Base-by-base conservation (phyloP, 345 rosid genomes). In the Trapa incisa region DNA sequence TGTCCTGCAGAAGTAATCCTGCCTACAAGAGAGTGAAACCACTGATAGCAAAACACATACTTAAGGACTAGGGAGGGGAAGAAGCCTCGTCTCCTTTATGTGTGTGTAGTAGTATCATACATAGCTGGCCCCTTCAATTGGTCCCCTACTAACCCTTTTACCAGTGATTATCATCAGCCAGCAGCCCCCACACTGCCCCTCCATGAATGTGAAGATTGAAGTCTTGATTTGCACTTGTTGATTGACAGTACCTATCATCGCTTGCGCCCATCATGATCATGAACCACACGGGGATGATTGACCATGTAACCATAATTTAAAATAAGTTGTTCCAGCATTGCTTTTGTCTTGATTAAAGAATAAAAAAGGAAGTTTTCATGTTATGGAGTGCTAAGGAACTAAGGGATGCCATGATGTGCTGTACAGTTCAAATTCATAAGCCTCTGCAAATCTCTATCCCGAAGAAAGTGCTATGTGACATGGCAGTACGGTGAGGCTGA, bases 51-150 rank as follows among this genome's bases (percentile, higher is more conserved):
- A 45, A 45, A 7, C 2, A 13, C 11, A 7, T 7, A 45, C 48
- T 45, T 41, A 11, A 45, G n/a, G 58, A 53, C 32, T n/a, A 17
- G 22, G 58, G 58, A 17, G 33, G 33, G 17, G 6, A 53, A 53
- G 32, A 4, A n/a, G 60, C 10, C 80, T 78, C 76, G 78, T 81
- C 56, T 88, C 87, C 73, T 75, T 47, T 73, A 75, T 71, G 65
- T 67, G 75, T 17, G 77, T 47, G 14, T 65, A 71, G 56, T 67
- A 53, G 65, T 22, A 22, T 41, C 43, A 41, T 41, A 41, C 43
- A 65, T 78, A 17, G 22, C 16, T 38, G 15, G 37, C 63, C 63
- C 38, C 63, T 12, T 50, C 60, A 22, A 10, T 58, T 35, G 63
- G 63, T 58, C 63, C 63, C 63, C 63, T 33, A 58, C 63, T 58